Percentiles rank a stretch among this genome's conserved stretches.
Evolutionary conservation across 2,329 filamentous ascomycete species (phyloP).

Genomic region (Grosmannia huntii): DNA sequence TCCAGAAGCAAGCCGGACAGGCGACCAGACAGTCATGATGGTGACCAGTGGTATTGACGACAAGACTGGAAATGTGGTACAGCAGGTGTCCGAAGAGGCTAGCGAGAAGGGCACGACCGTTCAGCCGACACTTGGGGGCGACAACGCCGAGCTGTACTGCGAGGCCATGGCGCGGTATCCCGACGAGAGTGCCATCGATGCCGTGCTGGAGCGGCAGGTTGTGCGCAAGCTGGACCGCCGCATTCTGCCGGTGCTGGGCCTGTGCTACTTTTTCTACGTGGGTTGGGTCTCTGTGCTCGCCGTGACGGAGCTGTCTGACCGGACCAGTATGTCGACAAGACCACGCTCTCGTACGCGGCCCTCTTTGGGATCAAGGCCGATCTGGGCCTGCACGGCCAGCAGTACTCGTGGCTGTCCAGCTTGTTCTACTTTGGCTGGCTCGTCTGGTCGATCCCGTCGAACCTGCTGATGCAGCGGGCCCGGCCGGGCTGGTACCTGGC

Average conservation of each 20-base stretch:
- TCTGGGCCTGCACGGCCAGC: slow-evolving; percentile 38
- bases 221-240: slow-evolving; percentile 24
- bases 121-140: neutral
- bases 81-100: too few species aligned
- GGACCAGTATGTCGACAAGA: slow-evolving; percentile 25
- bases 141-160: slow-evolving; percentile 18
- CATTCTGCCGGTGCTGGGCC: slow-evolving; percentile 24
- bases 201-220: slow-evolving; percentile 19
- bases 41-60: too few species aligned
- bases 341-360: slow-evolving; percentile 48
- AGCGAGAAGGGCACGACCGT: too few species aligned
- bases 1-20: too few species aligned
- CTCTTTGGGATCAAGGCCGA: slow-evolving; percentile 51
- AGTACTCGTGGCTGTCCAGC: slow-evolving; percentile 43
- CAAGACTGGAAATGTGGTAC: too few species aligned
- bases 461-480: slow-evolving; percentile 19
- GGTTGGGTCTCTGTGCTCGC: too few species aligned
- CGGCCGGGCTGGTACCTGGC: slow-evolving; percentile 24
- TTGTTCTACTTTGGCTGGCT: slow-evolving; percentile 40
- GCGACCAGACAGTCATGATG: too few species aligned
- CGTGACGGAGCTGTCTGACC: too few species aligned
- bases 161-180: slow-evolving; percentile 24
- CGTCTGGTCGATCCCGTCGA: slow-evolving; percentile 17
- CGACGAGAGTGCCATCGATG: slow-evolving; percentile 24
- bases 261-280: slow-evolving; percentile 29